Evolutionary conservation across 1,139 yeast genomes (phyloP).

Genomic region (Kodamaea arcana): DNA sequence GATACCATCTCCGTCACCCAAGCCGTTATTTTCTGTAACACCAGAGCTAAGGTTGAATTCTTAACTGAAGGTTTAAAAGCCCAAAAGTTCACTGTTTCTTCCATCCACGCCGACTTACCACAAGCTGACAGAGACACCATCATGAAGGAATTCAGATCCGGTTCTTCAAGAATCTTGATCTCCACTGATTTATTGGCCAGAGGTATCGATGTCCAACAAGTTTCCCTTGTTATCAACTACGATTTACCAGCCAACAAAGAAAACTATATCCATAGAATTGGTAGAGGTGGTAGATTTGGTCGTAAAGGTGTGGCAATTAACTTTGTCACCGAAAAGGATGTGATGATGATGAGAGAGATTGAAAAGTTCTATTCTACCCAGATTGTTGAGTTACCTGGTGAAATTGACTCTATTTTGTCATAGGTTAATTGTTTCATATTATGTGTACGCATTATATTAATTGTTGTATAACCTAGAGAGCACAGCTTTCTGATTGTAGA

Average conservation of each 20-base stretch:
- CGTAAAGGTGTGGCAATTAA: conserved; percentile 99
- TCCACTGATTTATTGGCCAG: conserved; percentile 98
- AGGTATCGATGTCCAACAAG: conserved; percentile 99
- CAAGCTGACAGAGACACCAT: conserved; percentile 97
- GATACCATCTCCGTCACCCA: conserved; percentile 97
- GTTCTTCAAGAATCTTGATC: conserved; percentile 95
- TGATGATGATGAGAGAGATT: conserved; percentile 92
- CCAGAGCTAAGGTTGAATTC: conserved; percentile 95
- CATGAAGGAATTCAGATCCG: conserved; percentile 98
- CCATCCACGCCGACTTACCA: conserved; percentile 96
- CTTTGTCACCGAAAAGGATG: conserved; percentile 89
- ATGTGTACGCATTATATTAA: no score
- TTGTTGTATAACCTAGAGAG: no score
- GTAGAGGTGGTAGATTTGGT: conserved; percentile 99
- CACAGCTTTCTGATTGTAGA: no score
- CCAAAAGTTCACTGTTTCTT: conserved; percentile 90
- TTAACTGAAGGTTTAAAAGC: conserved; percentile 83
- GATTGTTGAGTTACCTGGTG: conserved; percentile 97
- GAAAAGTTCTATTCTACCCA: conserved; percentile 98
- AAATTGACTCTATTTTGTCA: conserved; percentile 77
- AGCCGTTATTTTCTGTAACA: conserved; percentile 99
- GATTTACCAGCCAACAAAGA: conserved; percentile 97
- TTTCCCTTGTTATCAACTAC: conserved; percentile 94
- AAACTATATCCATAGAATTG: conserved; percentile 98
- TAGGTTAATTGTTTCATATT: conserved; percentile 23